Percentiles rank a stretch among this genome's conserved stretches.
phyloP scores from a whole-genome alignment of 2,329 filamentous ascomycete genomes.

The Paraconiothyrium sp. region DNA sequence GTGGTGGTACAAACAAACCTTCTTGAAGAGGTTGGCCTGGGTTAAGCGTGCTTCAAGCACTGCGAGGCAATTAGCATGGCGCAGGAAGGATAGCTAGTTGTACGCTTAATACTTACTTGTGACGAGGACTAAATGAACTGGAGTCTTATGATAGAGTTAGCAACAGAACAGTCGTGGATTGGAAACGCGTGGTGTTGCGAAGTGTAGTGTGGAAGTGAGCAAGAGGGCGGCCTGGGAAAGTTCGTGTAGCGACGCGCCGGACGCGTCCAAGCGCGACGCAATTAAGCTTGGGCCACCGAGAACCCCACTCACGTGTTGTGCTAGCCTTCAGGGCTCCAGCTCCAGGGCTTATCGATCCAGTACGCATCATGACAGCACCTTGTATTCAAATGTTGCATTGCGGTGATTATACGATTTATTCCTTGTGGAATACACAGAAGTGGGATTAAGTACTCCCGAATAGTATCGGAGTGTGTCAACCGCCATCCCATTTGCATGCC shows the following conservation, averaged over 20 bases:
- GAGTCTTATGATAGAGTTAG: conserved; percentile 3
- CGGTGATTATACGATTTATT: background rate
- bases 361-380: background rate
- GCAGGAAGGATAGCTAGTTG: background rate
- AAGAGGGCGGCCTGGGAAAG: conserved; percentile 27
- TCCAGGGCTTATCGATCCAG: background rate
- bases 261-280: conserved; percentile 19
- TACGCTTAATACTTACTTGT: conserved; percentile 30
- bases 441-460: background rate
- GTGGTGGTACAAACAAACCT: conserved; percentile 63
- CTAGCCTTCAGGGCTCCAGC: background rate
- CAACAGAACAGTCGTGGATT: conserved; percentile 13
- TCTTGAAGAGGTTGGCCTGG: conserved; percentile 93
- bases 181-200: conserved; percentile 1
- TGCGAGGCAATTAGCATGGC: conserved; percentile 44
- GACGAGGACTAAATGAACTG: conserved; percentile 6
- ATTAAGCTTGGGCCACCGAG: conserved; percentile 18
- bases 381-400: no score
- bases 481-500: background rate
- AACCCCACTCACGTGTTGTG: conserved; percentile 12
- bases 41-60: conserved; percentile 98
- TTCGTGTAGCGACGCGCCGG: conserved; percentile 13
- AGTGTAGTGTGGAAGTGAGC: conserved; percentile 8
- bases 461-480: background rate
- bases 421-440: background rate